Evolutionary conservation across 805 yeast species (phyloP).

Genomic region (Peterozyma toletana): DNA sequence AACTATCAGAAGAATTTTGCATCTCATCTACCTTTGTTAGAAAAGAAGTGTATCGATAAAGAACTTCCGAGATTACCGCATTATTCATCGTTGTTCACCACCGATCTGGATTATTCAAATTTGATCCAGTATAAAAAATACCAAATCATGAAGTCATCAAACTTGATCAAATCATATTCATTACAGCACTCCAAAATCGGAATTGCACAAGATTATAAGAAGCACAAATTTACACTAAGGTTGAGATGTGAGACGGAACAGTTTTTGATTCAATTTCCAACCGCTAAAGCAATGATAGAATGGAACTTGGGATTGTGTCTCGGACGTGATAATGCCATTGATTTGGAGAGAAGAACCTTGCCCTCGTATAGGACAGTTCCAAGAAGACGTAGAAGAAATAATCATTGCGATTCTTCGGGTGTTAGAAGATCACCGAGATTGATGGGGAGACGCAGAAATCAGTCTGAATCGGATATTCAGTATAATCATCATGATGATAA

Average conservation of each 20-base stretch:
- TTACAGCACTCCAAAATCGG: conserved; percentile 83
- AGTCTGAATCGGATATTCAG: conserved; percentile 4
- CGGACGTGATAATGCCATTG: conserved; percentile 77
- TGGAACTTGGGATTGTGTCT: conserved; percentile 72
- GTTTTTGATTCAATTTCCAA: conserved; percentile 56
- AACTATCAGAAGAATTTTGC: conserved; percentile 8
- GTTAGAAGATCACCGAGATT: not conserved
- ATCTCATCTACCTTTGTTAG: conserved; percentile 7
- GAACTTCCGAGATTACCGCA: conserved; percentile 6
- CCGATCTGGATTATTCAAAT: conserved; percentile 18
- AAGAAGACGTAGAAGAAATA: conserved; percentile 42
- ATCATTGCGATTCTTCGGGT: conserved; percentile 4
- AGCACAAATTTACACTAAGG: conserved; percentile 61
- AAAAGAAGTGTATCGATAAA: conserved; percentile 20
- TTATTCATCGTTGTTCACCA: conserved; percentile 21
- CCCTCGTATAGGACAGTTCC: conserved; percentile 82
- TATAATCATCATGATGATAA: not conserved
- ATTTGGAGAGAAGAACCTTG: conserved; percentile 59
- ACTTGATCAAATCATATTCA: conserved; percentile 58
- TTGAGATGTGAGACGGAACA: conserved; percentile 82
- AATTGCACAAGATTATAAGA: conserved; percentile 76
- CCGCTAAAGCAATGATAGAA: conserved; percentile 58
- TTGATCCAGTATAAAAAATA: conserved; percentile 12
- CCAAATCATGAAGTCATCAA: conserved; percentile 22
- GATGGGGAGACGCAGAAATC: conserved; percentile 1